Evolutionary conservation across 176 grass and related monocot species (phyloP).

Genomic region (Saccharum officinarum): DNA sequence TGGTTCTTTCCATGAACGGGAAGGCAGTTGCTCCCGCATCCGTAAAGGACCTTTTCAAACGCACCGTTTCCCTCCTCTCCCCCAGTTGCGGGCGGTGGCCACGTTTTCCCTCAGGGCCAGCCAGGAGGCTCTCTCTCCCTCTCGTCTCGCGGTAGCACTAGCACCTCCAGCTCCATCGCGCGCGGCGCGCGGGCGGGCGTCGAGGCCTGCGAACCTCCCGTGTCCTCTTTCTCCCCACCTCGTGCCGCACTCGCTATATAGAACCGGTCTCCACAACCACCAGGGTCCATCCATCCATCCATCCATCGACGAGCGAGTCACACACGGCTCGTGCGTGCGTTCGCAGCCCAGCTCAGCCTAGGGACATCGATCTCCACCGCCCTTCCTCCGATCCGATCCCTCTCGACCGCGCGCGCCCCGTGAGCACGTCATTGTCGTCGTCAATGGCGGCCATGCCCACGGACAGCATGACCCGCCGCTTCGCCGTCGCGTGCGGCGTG

Average conservation of each 20-base stretch:
- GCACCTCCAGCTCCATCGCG: not conserved
- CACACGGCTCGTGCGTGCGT: not conserved
- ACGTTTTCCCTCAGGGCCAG: constrained; percentile 28
- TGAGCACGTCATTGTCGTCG: not conserved
- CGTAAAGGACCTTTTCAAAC: constrained; percentile 27
- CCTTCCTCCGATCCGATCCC: not conserved
- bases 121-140: not conserved
- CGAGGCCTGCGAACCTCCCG: not conserved
- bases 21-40: constrained; percentile 18
- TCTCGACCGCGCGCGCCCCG: not conserved
- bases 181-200: not conserved
- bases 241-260: not conserved
- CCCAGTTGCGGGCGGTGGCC: not conserved
- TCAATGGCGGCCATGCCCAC: constrained; percentile 18
- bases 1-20: not conserved
- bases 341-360: not conserved
- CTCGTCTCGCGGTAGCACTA: not conserved
- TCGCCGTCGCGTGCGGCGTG: constrained; percentile 61
- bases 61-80: not conserved
- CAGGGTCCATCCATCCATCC: not conserved
- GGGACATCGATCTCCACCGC: not conserved
- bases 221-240: not conserved
- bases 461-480: constrained; percentile 35
- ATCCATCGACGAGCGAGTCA: no score
- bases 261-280: not conserved